phyloP scores from a whole-genome alignment of 306 rosid genomes.

The Prunus mongolica region DNA sequence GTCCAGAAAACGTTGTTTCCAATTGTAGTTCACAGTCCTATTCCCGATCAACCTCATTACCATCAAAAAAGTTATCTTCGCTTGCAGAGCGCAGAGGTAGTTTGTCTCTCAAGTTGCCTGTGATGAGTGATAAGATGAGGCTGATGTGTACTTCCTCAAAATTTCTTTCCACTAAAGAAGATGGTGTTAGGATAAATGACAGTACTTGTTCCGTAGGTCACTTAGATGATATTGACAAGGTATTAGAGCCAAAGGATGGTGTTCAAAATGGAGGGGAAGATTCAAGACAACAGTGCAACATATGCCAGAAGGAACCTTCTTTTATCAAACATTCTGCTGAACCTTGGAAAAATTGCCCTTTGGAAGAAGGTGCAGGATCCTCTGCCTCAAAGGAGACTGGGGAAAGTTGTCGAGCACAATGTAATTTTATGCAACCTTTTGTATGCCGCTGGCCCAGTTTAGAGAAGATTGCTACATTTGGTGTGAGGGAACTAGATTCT shows the following conservation, averaged over 20 bases:
- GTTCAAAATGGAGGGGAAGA: constrained; percentile 32
- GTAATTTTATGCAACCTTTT: constrained; percentile 31
- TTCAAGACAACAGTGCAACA: constrained; percentile 36
- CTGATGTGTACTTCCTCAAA: constrained; percentile 34
- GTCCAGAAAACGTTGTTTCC: constrained; percentile 39
- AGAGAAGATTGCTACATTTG: constrained; percentile 53
- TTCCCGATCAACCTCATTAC: constrained; percentile 39
- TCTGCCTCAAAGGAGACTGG: constrained; percentile 31
- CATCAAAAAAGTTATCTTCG: constrained; percentile 62
- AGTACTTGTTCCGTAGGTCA: constrained; percentile 30
- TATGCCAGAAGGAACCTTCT: constrained; percentile 26
- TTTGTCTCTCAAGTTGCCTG: constrained; percentile 70
- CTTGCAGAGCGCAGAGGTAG: constrained; percentile 92
- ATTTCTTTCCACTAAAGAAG: constrained; percentile 32
- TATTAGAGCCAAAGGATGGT: constrained; percentile 26
- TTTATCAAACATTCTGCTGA: constrained; percentile 30
- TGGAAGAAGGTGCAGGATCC: constrained; percentile 29
- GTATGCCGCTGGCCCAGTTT: constrained; percentile 80
- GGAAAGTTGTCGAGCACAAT: constrained; percentile 31
- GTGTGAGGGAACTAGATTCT: constrained; percentile 59
- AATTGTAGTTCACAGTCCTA: constrained; percentile 35
- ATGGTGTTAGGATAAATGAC: constrained; percentile 25
- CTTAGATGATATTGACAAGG: constrained; percentile 25
- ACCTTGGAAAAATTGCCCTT: constrained; percentile 22
- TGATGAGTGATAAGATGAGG: constrained; percentile 42